These are phyloP conservation scores for Ustilago sp. DNA, from an alignment of 1,284 basidiomycete species.

Conservation along the genomic window DNA sequence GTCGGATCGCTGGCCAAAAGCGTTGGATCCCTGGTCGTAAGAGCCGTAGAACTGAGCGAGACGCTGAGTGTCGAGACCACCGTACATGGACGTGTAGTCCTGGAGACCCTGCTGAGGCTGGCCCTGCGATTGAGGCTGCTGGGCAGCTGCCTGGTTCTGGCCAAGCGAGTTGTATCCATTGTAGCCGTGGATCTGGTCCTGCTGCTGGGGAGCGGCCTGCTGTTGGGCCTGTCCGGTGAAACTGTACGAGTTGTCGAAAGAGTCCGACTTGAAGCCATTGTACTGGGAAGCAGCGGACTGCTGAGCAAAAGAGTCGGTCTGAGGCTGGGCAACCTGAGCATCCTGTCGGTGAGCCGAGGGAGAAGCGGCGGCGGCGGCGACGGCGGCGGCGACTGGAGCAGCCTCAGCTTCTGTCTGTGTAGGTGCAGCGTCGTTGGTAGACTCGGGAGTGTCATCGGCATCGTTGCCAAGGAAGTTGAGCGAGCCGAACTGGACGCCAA, in stretches of 20 bases:
- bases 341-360: conserved; percentile 40
- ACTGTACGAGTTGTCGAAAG: conserved; percentile 52
- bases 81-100: conserved; percentile 63
- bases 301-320: conserved; percentile 42
- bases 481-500: conserved; percentile 67
- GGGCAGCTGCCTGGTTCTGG: conserved; percentile 35
- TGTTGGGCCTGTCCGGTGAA: conserved; percentile 43
- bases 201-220: conserved; percentile 28
- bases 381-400: conserved; percentile 19
- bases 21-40: conserved; percentile 59
- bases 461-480: conserved; percentile 66
- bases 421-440: conserved; percentile 17
- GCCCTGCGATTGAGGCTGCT: conserved; percentile 40
- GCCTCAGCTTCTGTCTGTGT: conserved; percentile 21
- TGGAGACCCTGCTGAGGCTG: conserved; percentile 53
- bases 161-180: conserved; percentile 52
- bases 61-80: conserved; percentile 62
- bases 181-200: conserved; percentile 56
- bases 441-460: conserved; percentile 37
- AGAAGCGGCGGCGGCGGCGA: conserved; percentile 22
- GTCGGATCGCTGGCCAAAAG: conserved; percentile 52
- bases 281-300: conserved; percentile 36
- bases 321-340: conserved; percentile 34
- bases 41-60: conserved; percentile 63
- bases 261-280: conserved; percentile 53